These are phyloP conservation scores for Cornus controversa DNA, from an alignment of 148 eudicot species.

Conservation along the genomic window DNA sequence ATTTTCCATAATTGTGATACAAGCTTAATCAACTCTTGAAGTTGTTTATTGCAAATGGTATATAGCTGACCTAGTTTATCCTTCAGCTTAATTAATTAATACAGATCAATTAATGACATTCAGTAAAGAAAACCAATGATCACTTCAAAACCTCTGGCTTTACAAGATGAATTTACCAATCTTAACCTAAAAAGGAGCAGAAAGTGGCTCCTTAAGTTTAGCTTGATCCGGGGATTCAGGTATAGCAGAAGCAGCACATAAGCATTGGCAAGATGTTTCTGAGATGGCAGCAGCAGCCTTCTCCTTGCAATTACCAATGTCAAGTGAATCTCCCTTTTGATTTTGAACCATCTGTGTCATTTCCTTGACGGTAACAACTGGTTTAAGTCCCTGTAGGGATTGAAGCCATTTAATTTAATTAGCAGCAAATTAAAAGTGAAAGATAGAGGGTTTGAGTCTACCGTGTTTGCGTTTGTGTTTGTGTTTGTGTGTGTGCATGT, in stretches of 20 bases:
- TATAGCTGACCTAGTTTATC: no score
- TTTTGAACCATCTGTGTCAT: not conserved
- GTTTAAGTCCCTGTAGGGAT: constrained; percentile 27
- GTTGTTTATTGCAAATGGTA: no score
- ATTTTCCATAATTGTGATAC: no score
- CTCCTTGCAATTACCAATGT: not conserved
- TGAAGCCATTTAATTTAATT: not conserved
- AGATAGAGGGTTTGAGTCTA: no score
- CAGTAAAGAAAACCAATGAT: not conserved
- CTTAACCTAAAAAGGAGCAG: constrained; percentile 25
- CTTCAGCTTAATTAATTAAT: no score
- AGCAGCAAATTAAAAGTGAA: not conserved
- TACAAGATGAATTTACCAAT: not conserved
- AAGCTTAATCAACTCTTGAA: no score
- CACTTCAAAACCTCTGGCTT: not conserved
- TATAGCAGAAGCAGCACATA: not conserved
- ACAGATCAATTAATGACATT: no score
- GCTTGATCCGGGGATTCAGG: constrained; percentile 18
- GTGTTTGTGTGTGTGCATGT: no score
- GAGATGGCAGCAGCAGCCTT: not conserved
- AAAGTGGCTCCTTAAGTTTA: constrained; percentile 27
- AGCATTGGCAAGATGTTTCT: constrained; percentile 32
- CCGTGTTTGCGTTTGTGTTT: no score
- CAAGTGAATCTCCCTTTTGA: not conserved
- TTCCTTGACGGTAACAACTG: constrained; percentile 9